A percentile compares a stretch with the other conserved stretches of the same genome.
Conservation (phyloP, 139 green algal genomes). For the Mesostigma viride region DNA sequence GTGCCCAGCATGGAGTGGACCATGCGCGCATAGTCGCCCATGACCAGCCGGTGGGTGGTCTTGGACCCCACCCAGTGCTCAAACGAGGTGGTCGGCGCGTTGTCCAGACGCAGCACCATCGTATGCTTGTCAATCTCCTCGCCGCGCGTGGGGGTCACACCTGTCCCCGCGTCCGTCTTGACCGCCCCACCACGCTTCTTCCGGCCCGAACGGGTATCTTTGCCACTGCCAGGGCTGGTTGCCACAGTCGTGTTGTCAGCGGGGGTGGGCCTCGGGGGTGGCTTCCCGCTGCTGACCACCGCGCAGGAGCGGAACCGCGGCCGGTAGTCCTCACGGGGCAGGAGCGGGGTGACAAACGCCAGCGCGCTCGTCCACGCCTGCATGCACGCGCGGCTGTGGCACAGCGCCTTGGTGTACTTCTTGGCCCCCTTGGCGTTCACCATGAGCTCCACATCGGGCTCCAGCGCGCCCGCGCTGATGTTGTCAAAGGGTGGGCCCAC, state of each 20-base stretch:
- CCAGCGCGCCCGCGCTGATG: background rate
- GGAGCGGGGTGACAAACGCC: background rate
- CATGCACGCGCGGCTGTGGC: background rate
- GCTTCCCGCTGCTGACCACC: constrained; percentile 12
- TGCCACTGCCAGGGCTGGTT: background rate
- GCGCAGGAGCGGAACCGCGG: constrained; percentile 15
- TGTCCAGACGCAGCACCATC: constrained; percentile 26
- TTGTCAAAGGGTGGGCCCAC: constrained; percentile 6
- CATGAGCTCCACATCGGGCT: background rate
- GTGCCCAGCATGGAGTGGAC: constrained; percentile 24
- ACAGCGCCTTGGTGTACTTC: constrained; percentile 6
- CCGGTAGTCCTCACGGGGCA: constrained; percentile 4
- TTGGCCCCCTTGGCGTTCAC: background rate
- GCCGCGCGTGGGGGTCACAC: background rate
- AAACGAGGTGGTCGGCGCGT: constrained; percentile 21
- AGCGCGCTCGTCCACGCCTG: background rate
- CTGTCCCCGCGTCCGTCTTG: no score
- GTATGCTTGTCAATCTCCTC: constrained; percentile 20
- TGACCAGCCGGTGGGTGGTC: constrained; percentile 24
- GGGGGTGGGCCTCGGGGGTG: background rate
- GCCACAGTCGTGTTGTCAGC: background rate
- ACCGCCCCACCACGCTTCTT: background rate
- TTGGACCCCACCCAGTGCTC: constrained; percentile 17
- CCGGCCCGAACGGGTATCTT: background rate
- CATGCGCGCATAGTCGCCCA: constrained; percentile 20